Percentiles rank a stretch among this genome's conserved stretches.
Evolutionary conservation across 169 alveolate species (phyloP).

Genomic region (Plasmodium knowlesi): DNA sequence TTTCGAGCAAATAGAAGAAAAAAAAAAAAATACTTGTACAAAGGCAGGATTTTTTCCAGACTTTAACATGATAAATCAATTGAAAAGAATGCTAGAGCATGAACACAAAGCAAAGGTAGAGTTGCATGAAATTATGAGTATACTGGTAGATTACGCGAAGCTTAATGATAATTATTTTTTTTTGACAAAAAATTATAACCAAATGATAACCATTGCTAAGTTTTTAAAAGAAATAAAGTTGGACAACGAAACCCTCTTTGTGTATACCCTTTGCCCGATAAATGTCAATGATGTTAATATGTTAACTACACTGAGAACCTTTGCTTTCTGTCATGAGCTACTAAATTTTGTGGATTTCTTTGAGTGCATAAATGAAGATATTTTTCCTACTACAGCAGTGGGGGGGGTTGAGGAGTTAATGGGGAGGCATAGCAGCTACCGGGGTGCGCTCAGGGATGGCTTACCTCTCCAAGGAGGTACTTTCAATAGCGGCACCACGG

Average conservation of each 20-base stretch:
- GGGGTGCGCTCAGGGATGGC: background rate
- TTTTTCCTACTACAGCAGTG: background rate
- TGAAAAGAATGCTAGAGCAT: slow-evolving; percentile 26
- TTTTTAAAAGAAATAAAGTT: slow-evolving; percentile 9
- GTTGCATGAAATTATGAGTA: slow-evolving; percentile 34
- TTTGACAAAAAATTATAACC: slow-evolving; percentile 58
- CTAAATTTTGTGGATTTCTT: slow-evolving; percentile 60
- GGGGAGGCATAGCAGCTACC: background rate
- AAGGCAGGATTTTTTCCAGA: slow-evolving; percentile 54
- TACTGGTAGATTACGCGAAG: slow-evolving; percentile 40
- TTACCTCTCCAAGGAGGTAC: background rate
- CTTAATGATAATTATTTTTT: slow-evolving; percentile 52
- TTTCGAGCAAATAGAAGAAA: background rate
- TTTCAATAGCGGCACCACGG: background rate
- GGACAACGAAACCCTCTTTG: slow-evolving; percentile 8
- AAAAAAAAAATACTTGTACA: background rate
- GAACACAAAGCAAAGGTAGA: slow-evolving; percentile 60
- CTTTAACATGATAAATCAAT: slow-evolving; percentile 11
- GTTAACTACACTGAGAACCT: slow-evolving; percentile 22
- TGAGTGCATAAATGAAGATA: slow-evolving; percentile 26
- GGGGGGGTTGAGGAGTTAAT: background rate
- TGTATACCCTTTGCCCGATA: slow-evolving; percentile 34
- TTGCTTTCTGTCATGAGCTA: slow-evolving; percentile 48
- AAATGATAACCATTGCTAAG: slow-evolving; percentile 48
- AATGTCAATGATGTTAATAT: slow-evolving; percentile 36